Evolutionary conservation across 2,329 filamentous ascomycete genomes (phyloP), one percentile per base, ranked within the genome.

Genomic region (Hypoxylon sp.): DNA sequence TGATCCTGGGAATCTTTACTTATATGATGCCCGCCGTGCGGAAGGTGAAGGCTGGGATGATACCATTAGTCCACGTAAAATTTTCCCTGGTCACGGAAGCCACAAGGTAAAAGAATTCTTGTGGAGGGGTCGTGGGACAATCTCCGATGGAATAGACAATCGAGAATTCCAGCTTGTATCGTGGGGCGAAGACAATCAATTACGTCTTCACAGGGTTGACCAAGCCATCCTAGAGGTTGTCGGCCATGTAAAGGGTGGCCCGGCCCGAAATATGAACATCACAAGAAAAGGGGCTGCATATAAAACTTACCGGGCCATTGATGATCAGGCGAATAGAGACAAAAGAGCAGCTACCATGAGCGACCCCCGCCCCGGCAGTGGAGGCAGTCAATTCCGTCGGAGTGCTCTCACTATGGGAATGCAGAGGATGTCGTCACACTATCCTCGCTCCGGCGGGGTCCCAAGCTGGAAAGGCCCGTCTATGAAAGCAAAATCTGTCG

Each of bases 151-250:
- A n/a, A 81, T 91, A 50, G 94, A 98, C 74, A 85, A 94, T 69
- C 89, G 95, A 74, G 94, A 98, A 58, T 98, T 97, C 71, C 94
- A 98, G 78, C 85, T 98, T 17, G 93, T 98, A 0, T 94, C 94
- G 0, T 98, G 94, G 94, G 94, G 94, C 26, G 91, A 92, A 53
- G 95, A 98, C 78, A 92, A 92, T 72, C 88, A 94, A 75, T 84
- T 98, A 31, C 90, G 92, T 53, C 84, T 98, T 29, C 92, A 97
- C 76, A 90, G 89, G 52, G 87, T 94, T 19, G 87, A 93, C 44
- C 82, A 88, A 0, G 83, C 89, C 26, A 83, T 90, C 31, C 83
- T 96, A 0, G 84, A 88, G 64, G 84, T 87, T 1, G 91, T 97
- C 14, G 93, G 93, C 2, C 92, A 93, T 77, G 84, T 88, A 50